Conservation (phyloP, 805 yeast genomes). For the Metschnikowia lunata region DNA sequence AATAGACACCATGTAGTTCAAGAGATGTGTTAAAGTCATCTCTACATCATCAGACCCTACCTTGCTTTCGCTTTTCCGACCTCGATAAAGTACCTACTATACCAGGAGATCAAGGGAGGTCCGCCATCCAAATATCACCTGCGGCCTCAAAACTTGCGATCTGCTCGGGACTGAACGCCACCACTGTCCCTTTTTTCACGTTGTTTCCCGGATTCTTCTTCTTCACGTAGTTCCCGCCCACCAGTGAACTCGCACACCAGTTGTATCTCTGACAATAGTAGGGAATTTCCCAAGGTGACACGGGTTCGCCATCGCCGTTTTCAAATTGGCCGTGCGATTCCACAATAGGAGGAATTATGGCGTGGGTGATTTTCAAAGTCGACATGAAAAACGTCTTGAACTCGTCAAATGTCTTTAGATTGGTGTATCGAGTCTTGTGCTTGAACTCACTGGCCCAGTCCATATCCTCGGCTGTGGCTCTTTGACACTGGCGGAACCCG, state of each 20-base stretch:
- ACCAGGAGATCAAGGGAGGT: neutral
- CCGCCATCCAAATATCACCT: conserved; percentile 29
- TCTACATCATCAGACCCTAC: too few relatives aligned
- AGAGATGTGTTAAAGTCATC: too few relatives aligned
- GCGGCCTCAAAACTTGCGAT: conserved; percentile 33
- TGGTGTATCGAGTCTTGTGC: conserved; percentile 21
- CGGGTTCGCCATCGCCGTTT: conserved; percentile 13
- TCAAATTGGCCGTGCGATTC: neutral
- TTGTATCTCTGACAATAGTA: conserved; percentile 49
- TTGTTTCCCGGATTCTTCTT: conserved; percentile 21
- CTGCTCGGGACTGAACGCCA: conserved; percentile 32
- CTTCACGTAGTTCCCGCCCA: conserved; percentile 43
- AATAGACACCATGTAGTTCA: too few relatives aligned
- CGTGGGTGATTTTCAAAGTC: conserved; percentile 38
- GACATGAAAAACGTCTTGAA: conserved; percentile 26
- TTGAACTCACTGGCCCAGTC: conserved; percentile 33
- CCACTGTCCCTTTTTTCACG: conserved; percentile 42
- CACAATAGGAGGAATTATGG: conserved; percentile 24
- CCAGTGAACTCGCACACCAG: conserved; percentile 58
- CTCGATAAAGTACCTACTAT: too few relatives aligned
- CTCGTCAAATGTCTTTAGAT: conserved; percentile 19
- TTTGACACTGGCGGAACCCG: conserved; percentile 56
- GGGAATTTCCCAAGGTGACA: conserved; percentile 6
- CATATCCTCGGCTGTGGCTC: conserved; percentile 17
- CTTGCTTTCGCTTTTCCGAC: too few relatives aligned